Conservation (phyloP, 1,284 basidiomycete species). For the Ceratobasidium sp. region DNA sequence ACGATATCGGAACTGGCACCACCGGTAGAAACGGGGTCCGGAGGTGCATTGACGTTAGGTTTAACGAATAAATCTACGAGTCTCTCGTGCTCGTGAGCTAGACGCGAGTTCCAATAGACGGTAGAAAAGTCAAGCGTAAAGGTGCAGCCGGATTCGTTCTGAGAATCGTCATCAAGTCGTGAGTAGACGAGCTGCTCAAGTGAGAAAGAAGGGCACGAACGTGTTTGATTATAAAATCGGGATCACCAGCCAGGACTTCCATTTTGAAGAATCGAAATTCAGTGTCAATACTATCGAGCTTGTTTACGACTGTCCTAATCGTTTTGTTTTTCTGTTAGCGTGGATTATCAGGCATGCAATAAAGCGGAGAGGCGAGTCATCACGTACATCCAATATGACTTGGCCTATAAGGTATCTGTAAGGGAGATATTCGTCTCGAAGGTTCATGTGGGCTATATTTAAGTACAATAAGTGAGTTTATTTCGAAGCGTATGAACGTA, state of each 20-base stretch:
- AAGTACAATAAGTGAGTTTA: background rate
- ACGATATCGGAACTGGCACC: too few species aligned
- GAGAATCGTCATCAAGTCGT: too few species aligned
- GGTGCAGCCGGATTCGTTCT: conserved; percentile 86
- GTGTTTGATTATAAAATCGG: conserved; percentile 86
- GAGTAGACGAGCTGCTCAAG: too few species aligned
- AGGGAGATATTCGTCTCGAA: conserved; percentile 90
- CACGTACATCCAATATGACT: conserved; percentile 87
- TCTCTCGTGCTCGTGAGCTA: conserved; percentile 92
- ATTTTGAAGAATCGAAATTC: conserved; percentile 96
- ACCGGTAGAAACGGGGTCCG: background rate
- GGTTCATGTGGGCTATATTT: conserved; percentile 84
- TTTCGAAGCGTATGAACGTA: background rate
- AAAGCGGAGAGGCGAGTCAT: conserved; percentile 4
- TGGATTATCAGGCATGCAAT: conserved; percentile 28
- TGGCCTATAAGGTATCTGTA: conserved; percentile 93
- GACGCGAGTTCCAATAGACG: conserved; percentile 98
- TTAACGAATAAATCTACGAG: conserved; percentile 76
- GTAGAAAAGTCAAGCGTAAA: conserved; percentile 96
- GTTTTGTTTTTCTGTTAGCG: conserved; percentile 80
- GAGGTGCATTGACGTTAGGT: conserved; percentile 66
- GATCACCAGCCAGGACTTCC: conserved; percentile 95
- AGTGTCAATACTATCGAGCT: conserved; percentile 88
- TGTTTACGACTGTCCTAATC: conserved; percentile 95
- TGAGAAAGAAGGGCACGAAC: conserved; percentile 65